These are phyloP conservation scores for Cystofilobasidium macerans DNA, from an alignment of 768 basidiomycete genomes.

Conservation along the genomic window DNA sequence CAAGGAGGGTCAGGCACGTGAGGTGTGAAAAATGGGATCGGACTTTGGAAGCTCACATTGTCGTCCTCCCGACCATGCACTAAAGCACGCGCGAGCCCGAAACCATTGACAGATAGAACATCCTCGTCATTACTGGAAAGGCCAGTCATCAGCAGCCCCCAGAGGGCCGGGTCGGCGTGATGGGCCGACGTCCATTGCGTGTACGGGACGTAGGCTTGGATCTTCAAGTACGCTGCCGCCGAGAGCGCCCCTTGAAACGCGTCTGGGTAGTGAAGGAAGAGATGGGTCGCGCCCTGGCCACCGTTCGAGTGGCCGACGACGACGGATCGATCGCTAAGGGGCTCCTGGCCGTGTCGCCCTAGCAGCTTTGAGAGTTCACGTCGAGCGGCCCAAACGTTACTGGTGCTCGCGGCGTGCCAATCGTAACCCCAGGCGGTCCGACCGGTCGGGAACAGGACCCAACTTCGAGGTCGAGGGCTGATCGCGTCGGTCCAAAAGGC, in stretches of 20 bases:
- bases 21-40: not conserved
- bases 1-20: not conserved
- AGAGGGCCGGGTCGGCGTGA: conserved; percentile 63
- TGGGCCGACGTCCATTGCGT: conserved; percentile 61
- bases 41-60: conserved; percentile 47
- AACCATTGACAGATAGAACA: conserved; percentile 66
- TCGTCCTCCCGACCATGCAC: conserved; percentile 66
- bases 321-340: conserved; percentile 41
- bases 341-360: conserved; percentile 31
- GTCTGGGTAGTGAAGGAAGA: conserved; percentile 66
- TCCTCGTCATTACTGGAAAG: conserved; percentile 81
- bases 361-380: conserved; percentile 50
- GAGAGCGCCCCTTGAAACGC: conserved; percentile 37
- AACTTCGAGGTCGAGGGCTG: conserved; percentile 47
- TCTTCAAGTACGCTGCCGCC: conserved; percentile 65
- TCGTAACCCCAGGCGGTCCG: conserved; percentile 82
- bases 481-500: conserved; percentile 57
- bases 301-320: conserved; percentile 89
- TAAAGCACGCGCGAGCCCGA: conserved; percentile 56
- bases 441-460: conserved; percentile 75
- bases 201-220: conserved; percentile 71
- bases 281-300: conserved; percentile 78
- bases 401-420: conserved; percentile 76
- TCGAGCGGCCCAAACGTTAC: conserved; percentile 57
- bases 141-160: conserved; percentile 60